These are phyloP conservation scores for Dalbergia cochinchinensis DNA, from an alignment of 306 rosid species.

Conservation along the genomic window DNA sequence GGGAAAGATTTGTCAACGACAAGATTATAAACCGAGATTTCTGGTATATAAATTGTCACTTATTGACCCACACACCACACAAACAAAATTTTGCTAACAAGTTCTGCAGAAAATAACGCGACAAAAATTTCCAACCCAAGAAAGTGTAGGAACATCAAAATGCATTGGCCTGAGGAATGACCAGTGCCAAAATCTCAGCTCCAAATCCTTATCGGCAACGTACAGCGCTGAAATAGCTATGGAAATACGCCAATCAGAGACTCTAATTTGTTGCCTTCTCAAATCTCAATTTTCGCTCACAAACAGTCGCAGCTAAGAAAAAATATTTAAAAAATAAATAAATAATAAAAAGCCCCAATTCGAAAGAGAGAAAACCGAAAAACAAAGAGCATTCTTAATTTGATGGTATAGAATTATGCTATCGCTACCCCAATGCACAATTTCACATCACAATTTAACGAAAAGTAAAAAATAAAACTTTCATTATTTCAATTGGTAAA, in stretches of 20 bases:
- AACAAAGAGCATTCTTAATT: not conserved
- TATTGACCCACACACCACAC: too few species aligned
- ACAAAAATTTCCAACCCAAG: too few species aligned
- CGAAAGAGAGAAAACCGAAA: not conserved
- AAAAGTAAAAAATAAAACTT: not conserved
- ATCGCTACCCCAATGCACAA: constrained; percentile 37
- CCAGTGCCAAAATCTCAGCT: constrained; percentile 59
- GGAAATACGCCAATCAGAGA: constrained; percentile 65
- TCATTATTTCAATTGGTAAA: not conserved
- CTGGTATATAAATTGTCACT: too few species aligned
- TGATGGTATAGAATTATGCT: not conserved
- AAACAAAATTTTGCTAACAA: too few species aligned
- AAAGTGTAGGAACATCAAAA: constrained; percentile 61
- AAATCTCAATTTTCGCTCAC: not conserved
- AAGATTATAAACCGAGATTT: too few species aligned
- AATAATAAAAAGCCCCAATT: not conserved
- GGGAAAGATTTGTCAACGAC: too few species aligned
- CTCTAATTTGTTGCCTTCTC: constrained; percentile 91
- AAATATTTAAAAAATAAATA: too few species aligned
- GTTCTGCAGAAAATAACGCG: too few species aligned
- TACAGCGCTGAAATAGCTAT: constrained; percentile 79
- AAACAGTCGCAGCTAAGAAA: not conserved
- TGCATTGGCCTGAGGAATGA: constrained; percentile 51
- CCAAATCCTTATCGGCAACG: constrained; percentile 80
- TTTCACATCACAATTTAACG: not conserved